A percentile compares a stretch with the other conserved stretches of the same genome.
These are phyloP conservation scores for Austroboletus niveus DNA, from an alignment of 1,284 basidiomycete species.

Conservation along the genomic window DNA sequence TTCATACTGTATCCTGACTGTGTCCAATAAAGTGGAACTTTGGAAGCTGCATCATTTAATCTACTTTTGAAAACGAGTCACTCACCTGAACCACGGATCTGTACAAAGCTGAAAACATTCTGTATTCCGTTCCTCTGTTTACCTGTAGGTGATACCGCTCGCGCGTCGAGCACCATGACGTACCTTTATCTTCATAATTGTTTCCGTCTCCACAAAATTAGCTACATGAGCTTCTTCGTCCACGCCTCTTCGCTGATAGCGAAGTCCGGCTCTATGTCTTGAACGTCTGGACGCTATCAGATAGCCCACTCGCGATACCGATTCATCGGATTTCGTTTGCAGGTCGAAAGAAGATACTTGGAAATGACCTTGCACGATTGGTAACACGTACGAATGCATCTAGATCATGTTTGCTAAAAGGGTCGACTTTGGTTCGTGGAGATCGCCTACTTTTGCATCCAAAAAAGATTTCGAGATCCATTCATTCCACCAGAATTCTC, in stretches of 20 bases:
- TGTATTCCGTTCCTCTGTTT: slow-evolving; percentile 62
- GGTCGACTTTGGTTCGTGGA: not conserved
- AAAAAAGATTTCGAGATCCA: slow-evolving; percentile 73
- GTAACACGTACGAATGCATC: slow-evolving; percentile 64
- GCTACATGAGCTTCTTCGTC: slow-evolving; percentile 83
- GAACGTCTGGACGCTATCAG: slow-evolving; percentile 84
- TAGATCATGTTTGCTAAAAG: slow-evolving; percentile 2
- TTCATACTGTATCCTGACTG: slow-evolving; percentile 85
- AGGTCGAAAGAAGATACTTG: slow-evolving; percentile 58
- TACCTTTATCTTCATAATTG: slow-evolving; percentile 79
- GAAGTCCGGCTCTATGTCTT: slow-evolving; percentile 87
- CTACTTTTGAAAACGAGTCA: slow-evolving; percentile 11
- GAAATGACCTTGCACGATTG: slow-evolving; percentile 76
- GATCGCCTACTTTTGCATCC: slow-evolving; percentile 62
- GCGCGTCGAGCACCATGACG: slow-evolving; percentile 12
- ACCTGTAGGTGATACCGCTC: slow-evolving; percentile 2
- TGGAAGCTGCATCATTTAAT: slow-evolving; percentile 7
- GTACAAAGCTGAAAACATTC: slow-evolving; percentile 86
- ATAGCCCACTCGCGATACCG: slow-evolving; percentile 54
- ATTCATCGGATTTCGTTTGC: slow-evolving; percentile 52
- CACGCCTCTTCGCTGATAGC: slow-evolving; percentile 94
- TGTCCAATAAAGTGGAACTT: slow-evolving; percentile 88
- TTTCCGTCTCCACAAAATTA: slow-evolving; percentile 94
- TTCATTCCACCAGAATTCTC: slow-evolving; percentile 90
- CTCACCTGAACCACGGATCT: slow-evolving; percentile 86